phyloP scores from a whole-genome alignment of 2,329 filamentous ascomycete genomes.

The Trichoderma lentiforme region DNA sequence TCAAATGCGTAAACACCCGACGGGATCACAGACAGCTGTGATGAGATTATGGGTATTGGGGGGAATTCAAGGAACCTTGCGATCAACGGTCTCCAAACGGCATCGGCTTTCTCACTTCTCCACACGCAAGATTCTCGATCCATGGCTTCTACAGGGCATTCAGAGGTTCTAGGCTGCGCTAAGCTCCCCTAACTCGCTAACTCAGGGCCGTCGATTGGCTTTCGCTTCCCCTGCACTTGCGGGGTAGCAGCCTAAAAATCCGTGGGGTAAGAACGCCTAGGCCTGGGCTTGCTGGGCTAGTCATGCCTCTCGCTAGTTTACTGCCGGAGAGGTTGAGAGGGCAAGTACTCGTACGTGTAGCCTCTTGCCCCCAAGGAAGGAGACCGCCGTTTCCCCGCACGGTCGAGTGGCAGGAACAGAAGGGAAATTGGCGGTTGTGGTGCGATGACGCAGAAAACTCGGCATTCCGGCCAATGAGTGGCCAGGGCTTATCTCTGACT shows the following conservation, averaged over 20 bases:
- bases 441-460: background rate
- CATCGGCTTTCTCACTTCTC: background rate
- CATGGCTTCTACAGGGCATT: background rate
- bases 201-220: background rate
- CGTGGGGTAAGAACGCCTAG: background rate
- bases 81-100: background rate
- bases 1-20: background rate
- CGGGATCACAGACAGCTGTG: background rate
- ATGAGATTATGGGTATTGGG: background rate
- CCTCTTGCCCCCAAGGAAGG: background rate
- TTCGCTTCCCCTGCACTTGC: constrained; percentile 8
- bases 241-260: constrained; percentile 7
- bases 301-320: background rate
- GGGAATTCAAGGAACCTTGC: background rate
- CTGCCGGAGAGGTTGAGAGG: background rate
- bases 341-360: background rate
- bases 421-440: background rate
- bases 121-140: background rate
- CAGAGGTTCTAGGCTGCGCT: constrained; percentile 1
- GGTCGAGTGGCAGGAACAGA: background rate
- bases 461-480: background rate
- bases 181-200: background rate
- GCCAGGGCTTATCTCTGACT: background rate
- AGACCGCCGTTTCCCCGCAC: constrained; percentile 5
- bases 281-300: background rate